Base-by-base conservation (phyloP, 2,329 filamentous ascomycete species). In the Ceratocystis diversiconidia region DNA sequence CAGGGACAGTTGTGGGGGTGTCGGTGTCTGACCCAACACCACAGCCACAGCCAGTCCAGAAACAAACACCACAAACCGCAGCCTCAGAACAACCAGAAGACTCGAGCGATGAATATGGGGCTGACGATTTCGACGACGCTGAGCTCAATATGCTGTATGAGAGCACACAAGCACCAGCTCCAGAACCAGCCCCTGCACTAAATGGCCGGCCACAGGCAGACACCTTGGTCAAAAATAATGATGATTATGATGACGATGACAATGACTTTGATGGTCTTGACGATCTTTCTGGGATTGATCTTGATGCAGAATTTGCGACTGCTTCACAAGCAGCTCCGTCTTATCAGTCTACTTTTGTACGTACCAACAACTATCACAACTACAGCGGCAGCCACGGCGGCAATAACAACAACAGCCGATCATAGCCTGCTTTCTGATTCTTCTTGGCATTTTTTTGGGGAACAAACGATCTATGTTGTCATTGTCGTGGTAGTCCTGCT, bases 51-150 rank as follows among this genome's bases (percentile, higher is more conserved):
- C 25, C 22, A 25, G 25, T 10, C 43, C 44, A 7, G 30, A 7
- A 46, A 46, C 52, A 61, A 60, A 41, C 12, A 36, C 48, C 32
- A 17, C 63, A 46, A 19, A 19, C 17, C 55, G 25, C 43, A 28
- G 30, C 59, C 4, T 22, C 22, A 22, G 43, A 55, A 28, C 25
- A 55, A 15, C 22, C 17, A 3, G 55, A 3, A 15, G 30, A 69
- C 7, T 57, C 65, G 50, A 70, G 70, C 3, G 81, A 80, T 0
- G 81, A 84, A 67, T 84, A 82, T 65, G 80, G 78, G 2, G 81
- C 82, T 67, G 80, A 81, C 55, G 82, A 85, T 44, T 79, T 84
- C 66, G 83, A 86, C 70, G 84, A 86, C 55, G 82, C 85, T 63
- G 75, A 80, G 0, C 76, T 86, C 5, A 76, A 50, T 10, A 32